A percentile compares a stretch with the other conserved stretches of the same genome.
These are phyloP conservation scores for Dorcoceras hygrometricum DNA, from an alignment of 257 asterid genomes.

Conservation along the genomic window DNA sequence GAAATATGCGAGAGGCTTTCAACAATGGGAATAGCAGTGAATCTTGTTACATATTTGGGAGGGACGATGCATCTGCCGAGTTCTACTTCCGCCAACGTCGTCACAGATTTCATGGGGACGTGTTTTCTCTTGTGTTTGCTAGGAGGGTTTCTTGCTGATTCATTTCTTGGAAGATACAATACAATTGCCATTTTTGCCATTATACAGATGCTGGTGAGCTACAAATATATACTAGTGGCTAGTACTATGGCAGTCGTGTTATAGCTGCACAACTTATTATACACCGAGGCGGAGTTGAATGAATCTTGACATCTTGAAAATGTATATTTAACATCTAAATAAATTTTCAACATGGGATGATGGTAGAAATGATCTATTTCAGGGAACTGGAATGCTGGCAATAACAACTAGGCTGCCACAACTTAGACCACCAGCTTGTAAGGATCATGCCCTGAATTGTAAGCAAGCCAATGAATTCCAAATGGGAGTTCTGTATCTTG, in stretches of 20 bases:
- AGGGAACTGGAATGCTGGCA: constrained; percentile 84
- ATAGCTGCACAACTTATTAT: too few relatives aligned
- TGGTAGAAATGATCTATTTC: constrained; percentile 3
- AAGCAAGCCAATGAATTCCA: constrained; percentile 62
- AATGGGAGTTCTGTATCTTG: constrained; percentile 69
- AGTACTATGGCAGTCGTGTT: too few relatives aligned
- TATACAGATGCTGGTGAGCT: constrained; percentile 51
- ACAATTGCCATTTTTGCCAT: constrained; percentile 66
- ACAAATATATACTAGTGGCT: too few relatives aligned
- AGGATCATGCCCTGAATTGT: constrained; percentile 32
- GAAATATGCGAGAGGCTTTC: constrained; percentile 58
- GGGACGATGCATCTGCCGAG: constrained; percentile 74
- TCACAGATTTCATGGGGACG: constrained; percentile 90
- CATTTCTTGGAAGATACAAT: constrained; percentile 80
- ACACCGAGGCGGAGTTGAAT: too few relatives aligned
- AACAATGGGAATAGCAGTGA: constrained; percentile 80
- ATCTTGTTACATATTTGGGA: constrained; percentile 65
- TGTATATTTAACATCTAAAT: too few relatives aligned
- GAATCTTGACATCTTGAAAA: not conserved
- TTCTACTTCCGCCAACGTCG: constrained; percentile 70
- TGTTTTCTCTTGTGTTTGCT: constrained; percentile 75
- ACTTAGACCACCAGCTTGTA: constrained; percentile 74
- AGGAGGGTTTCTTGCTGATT: constrained; percentile 91
- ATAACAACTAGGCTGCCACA: constrained; percentile 52
- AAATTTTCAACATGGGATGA: too few relatives aligned